Base-by-base conservation (phyloP, 2,329 filamentous ascomycete genomes). In the Ploettnerulaceae sp. region DNA sequence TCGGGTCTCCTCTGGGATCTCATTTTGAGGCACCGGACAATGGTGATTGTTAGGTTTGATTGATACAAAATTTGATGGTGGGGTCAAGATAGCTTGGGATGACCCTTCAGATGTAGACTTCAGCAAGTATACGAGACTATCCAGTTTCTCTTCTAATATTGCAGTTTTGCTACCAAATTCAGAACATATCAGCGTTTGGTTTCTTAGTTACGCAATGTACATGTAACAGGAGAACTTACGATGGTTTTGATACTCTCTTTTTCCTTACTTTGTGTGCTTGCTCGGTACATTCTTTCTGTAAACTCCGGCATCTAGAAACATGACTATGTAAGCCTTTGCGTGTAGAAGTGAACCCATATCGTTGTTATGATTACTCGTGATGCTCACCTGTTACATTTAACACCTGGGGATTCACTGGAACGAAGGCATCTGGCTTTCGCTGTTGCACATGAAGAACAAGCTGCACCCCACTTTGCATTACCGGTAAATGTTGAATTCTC, bases 181-280 rank as follows among this genome's bases (percentile, higher is more conserved):
- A 12, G 1, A 7, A 36, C 7, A 6, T 3, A 11, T 26, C 9
- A 26, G 24, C 7, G 2, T 1, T 8, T 15, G 14, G 14, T 17
- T 12, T 25, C 21, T 25, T 2, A 8, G 5, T 14, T 7, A 36
- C 9, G 20, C 11, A 8, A 20, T 14, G 3, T 14, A 22, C 9
- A 9, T 15, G 1, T 48, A 41, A 48, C 15, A 35, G 25, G n/a
- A n/a, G 22, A 15, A 68, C 73, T 66, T 62, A 76, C 73, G 73
- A 76, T 24, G 71, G 70, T 48, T 71, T 74, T 25, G 63, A 64
- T 24, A 71, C 69, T 53, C 74, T 66, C 64, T 76, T 76, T 60
- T 76, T 76, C 22, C 74, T 66, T 3, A 71, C 71, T 18, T 67
- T 68, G 54, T 73, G 73, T 20, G 74, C 59, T 53, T 76, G 73